Conservation (phyloP, 805 yeast genomes). For the Lipomyces orientalis region DNA sequence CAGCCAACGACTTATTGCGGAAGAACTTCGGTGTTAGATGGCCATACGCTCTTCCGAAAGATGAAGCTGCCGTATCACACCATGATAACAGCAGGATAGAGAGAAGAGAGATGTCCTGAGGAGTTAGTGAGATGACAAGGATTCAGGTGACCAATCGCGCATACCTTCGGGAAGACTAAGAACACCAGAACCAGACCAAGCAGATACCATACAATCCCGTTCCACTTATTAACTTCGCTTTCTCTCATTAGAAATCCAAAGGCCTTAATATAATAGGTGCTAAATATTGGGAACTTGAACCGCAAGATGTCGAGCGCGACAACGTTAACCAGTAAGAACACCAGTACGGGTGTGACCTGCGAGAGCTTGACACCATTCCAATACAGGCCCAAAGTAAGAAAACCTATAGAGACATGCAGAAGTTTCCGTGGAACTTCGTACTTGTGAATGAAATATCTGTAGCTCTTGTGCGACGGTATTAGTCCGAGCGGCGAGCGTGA, state of each 20-base stretch:
- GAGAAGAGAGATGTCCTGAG: constrained; percentile 76
- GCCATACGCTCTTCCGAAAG: constrained; percentile 87
- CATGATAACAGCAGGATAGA: constrained; percentile 84
- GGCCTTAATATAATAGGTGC: constrained; percentile 64
- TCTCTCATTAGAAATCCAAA: constrained; percentile 88
- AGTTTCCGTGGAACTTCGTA: constrained; percentile 90
- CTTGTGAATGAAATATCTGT: constrained; percentile 58
- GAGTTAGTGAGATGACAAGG: not conserved
- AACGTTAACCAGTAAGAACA: constrained; percentile 60
- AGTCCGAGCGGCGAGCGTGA: constrained; percentile 41
- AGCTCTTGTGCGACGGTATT: constrained; percentile 37
- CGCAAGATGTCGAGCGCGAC: constrained; percentile 71
- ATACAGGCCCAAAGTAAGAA: constrained; percentile 76
- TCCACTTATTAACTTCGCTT: constrained; percentile 69
- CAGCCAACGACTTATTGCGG: constrained; percentile 83
- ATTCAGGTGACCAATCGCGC: not conserved
- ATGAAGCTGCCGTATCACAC: constrained; percentile 98
- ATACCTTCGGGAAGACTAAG: constrained; percentile 56
- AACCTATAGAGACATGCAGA: constrained; percentile 88
- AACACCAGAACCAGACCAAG: constrained; percentile 79
- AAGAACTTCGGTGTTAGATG: constrained; percentile 79
- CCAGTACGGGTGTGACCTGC: constrained; percentile 66
- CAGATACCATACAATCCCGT: constrained; percentile 89
- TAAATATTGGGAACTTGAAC: constrained; percentile 64
- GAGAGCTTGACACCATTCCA: constrained; percentile 61